Evolutionary conservation across 495 filamentous ascomycete genomes (phyloP).

Genomic region (Chaetomidium leptoderma): DNA sequence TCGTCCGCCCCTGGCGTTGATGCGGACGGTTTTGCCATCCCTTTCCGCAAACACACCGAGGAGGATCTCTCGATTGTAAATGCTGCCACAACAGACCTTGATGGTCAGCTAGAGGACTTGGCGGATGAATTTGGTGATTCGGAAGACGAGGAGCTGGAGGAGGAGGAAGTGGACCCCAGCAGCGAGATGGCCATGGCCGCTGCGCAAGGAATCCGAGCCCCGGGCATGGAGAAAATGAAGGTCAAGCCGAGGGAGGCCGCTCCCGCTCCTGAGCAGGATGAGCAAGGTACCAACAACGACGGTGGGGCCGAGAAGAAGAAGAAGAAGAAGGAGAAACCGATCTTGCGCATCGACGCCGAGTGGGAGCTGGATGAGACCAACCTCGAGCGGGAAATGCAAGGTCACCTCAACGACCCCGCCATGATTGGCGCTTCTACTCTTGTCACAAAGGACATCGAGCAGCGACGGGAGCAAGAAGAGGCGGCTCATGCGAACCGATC

Average conservation of each 20-base stretch:
- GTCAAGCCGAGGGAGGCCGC: constrained; percentile 7
- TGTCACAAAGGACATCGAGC: constrained; percentile 30
- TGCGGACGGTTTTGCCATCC: constrained; percentile 33
- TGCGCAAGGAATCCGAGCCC: constrained; percentile 29
- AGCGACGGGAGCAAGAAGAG: constrained; percentile 23
- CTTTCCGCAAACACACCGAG: constrained; percentile 16
- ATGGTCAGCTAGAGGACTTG: constrained; percentile 26
- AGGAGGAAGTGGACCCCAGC: constrained; percentile 31
- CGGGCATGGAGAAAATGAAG: constrained; percentile 21
- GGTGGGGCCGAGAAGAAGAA: not conserved
- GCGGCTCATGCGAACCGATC: constrained; percentile 1
- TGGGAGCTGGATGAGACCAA: constrained; percentile 48
- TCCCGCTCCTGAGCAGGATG: not conserved
- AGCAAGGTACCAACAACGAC: not conserved
- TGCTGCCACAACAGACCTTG: not conserved
- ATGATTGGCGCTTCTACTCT: constrained; percentile 39
- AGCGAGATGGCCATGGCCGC: constrained; percentile 35
- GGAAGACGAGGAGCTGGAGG: constrained; percentile 32
- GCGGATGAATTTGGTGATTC: constrained; percentile 37
- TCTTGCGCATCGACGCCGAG: constrained; percentile 39
- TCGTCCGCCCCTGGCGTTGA: constrained; percentile 18
- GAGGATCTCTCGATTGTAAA: constrained; percentile 5
- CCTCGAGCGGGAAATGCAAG: constrained; percentile 50
- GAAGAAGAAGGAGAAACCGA: constrained; percentile 19
- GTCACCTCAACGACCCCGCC: constrained; percentile 43